Evolutionary conservation across 805 yeast species (phyloP), one percentile per base, ranked within the genome.

Genomic region (Yamadazyma nakazawae): DNA sequence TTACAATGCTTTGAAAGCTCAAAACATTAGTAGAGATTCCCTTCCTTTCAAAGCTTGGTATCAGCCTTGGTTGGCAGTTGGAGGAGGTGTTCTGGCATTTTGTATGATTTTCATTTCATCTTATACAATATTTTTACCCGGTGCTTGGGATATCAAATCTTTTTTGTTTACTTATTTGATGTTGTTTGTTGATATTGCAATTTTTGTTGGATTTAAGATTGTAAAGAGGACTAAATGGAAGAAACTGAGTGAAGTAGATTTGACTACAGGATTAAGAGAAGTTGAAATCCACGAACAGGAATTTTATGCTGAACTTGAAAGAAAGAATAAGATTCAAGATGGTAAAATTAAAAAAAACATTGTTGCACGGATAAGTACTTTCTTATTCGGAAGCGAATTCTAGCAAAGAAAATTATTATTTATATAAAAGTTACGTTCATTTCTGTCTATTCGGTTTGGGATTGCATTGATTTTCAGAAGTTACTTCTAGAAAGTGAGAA

Each of bases 161-260:
- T 75, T 75, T 50, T 61, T 74, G 51, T 72, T 73, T 47, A 66
- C 64, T 28, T 74, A 73, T 56, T 63, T 74, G 47, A 64, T 73
- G 61, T 57, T 71, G 18, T 75, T 75, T 37, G 63, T 75, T 41
- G 68, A 72, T 47, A 48, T 72, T 31, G 62, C 59, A 5, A 52
- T 70, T 13, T 70, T 56, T 45, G 26, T 64, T 8, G 57, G 59
- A 12, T 75, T 62, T 61, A 75, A 75, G 51, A 1, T 75, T 4
- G 13, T 70, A 46, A 62, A 54, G 51, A 64, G 64, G 59, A 69
- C 79, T 12, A 69, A 66, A 49, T 52, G 66, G 60, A 53, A 51
- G 46, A 48, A 61, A 41, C 52, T 68, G 3, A 45, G 48, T 28
- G 71, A 70, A 36, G 69, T 66, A 12, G 78, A 72, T 51, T 61